These are phyloP conservation scores for Lophiostoma macrostomum DNA, from an alignment of 495 filamentous ascomycete genomes.

Conservation along the genomic window DNA sequence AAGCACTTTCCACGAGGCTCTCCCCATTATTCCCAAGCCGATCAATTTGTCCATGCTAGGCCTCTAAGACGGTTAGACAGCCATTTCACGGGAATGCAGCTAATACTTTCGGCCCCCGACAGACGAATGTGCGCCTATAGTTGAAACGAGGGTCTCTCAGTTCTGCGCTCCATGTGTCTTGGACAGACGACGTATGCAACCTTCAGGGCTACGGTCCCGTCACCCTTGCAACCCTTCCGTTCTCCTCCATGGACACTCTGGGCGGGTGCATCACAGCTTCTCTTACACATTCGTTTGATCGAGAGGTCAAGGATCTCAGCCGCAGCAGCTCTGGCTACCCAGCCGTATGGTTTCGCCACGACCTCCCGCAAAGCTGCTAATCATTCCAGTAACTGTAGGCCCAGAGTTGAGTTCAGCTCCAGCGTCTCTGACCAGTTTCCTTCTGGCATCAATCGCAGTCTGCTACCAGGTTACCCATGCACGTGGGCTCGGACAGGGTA, in stretches of 20 bases:
- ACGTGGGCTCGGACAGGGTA: too few relatives aligned
- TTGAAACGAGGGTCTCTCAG: constrained; percentile 22
- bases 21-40: constrained; percentile 1
- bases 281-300: too few relatives aligned
- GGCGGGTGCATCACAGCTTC: too few relatives aligned
- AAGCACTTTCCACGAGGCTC: constrained; percentile 16
- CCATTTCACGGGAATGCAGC: constrained; percentile 7
- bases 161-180: background rate
- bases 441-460: too few relatives aligned
- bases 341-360: background rate
- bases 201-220: constrained; percentile 9
- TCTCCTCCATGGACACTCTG: too few relatives aligned
- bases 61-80: constrained; percentile 5
- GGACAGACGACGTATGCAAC: background rate
- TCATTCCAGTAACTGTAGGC: constrained; percentile 1
- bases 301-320: too few relatives aligned
- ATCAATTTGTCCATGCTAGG: constrained; percentile 11
- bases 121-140: constrained; percentile 8
- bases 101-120: constrained; percentile 27
- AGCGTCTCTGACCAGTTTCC: constrained; percentile 4
- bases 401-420: constrained; percentile 9
- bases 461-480: constrained; percentile 12
- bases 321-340: too few relatives aligned
- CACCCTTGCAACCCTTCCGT: too few relatives aligned
- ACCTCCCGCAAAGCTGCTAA: background rate